Conservation (phyloP, 805 yeast species). For the Hanseniaspora mollemarum region DNA sequence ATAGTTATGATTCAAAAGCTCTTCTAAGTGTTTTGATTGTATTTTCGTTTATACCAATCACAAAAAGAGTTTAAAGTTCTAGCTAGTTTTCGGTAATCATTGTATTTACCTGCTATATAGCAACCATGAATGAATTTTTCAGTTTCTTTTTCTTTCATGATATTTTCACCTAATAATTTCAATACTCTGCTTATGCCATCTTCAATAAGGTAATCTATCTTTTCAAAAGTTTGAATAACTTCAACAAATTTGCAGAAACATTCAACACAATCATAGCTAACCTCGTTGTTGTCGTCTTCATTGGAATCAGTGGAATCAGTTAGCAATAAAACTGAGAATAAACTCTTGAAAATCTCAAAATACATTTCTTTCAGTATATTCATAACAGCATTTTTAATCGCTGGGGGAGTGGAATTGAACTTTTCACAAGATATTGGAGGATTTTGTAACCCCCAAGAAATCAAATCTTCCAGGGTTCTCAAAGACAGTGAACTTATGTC, state of each 20-base stretch:
- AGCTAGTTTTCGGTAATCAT: constrained; percentile 64
- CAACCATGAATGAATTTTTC: constrained; percentile 11
- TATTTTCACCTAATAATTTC: background rate
- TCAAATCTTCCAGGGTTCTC: constrained; percentile 68
- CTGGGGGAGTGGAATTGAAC: constrained; percentile 42
- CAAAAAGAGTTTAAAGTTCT: constrained; percentile 64
- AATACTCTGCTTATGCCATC: constrained; percentile 8
- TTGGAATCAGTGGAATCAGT: constrained; percentile 59
- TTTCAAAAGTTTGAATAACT: constrained; percentile 31
- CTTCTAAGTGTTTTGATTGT: constrained; percentile 5
- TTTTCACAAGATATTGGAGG: constrained; percentile 66
- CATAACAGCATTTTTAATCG: constrained; percentile 40
- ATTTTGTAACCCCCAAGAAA: constrained; percentile 70
- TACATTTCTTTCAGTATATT: constrained; percentile 46
- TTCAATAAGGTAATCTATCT: constrained; percentile 29
- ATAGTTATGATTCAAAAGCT: too few relatives aligned
- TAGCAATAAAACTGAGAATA: constrained; percentile 58
- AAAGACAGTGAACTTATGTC: constrained; percentile 61
- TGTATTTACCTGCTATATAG: constrained; percentile 49
- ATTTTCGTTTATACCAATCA: constrained; percentile 71
- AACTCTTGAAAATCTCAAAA: constrained; percentile 37
- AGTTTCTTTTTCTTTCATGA: constrained; percentile 6
- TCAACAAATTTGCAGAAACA: constrained; percentile 47
- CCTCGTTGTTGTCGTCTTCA: constrained; percentile 37
- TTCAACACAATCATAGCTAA: constrained; percentile 5